These are phyloP conservation scores for Neurospora sp. DNA, from an alignment of 495 filamentous ascomycete genomes.

Conservation along the genomic window DNA sequence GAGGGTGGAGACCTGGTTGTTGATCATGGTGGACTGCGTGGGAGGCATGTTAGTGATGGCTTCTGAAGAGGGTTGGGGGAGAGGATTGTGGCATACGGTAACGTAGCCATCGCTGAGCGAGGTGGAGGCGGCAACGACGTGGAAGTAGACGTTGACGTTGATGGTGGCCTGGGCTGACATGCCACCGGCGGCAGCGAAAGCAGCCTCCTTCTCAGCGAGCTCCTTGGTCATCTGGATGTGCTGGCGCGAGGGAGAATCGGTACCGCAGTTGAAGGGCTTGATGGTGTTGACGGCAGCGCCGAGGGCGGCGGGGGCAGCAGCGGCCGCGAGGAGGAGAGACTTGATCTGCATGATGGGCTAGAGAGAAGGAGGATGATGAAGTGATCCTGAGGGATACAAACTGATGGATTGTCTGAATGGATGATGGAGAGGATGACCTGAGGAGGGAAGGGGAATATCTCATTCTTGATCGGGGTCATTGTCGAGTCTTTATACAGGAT, in stretches of 20 bases:
- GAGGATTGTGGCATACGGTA: constrained; percentile 21
- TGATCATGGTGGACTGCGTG: constrained; percentile 23
- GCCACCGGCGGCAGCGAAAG: constrained; percentile 12
- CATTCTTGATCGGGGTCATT: not conserved
- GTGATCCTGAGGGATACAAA: not conserved
- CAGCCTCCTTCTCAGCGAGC: constrained; percentile 18
- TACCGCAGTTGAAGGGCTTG: constrained; percentile 24
- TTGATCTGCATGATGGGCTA: constrained; percentile 28
- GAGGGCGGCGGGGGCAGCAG: constrained; percentile 21
- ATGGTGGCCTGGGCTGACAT: constrained; percentile 15
- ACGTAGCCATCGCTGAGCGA: constrained; percentile 39
- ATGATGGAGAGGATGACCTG: not conserved
- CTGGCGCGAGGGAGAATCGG: constrained; percentile 28
- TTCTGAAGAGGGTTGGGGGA: too few relatives aligned
- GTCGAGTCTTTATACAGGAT: not conserved
- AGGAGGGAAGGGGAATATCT: not conserved
- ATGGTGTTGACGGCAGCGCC: constrained; percentile 9
- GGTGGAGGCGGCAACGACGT: constrained; percentile 44
- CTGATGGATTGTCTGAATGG: not conserved
- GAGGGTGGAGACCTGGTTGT: constrained; percentile 34
- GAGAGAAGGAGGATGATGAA: not conserved
- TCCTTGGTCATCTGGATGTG: constrained; percentile 23
- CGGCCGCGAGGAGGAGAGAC: constrained; percentile 17
- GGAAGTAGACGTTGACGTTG: constrained; percentile 49
- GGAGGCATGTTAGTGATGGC: not conserved